These are phyloP conservation scores for Creolimax fragrantissima DNA, from an alignment of 78 protist species.

Conservation along the genomic window DNA sequence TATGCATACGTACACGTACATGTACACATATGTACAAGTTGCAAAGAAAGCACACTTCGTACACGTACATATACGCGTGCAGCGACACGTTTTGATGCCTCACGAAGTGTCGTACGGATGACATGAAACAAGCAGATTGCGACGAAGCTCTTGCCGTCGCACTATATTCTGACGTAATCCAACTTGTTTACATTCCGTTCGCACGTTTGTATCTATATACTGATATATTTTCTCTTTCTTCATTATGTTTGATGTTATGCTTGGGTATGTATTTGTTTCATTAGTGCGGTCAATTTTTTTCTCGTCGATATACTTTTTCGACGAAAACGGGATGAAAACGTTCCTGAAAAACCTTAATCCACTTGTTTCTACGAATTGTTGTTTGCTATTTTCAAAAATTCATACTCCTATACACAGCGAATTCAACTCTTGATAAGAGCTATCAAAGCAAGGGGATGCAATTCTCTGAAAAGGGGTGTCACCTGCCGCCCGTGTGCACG, in stretches of 20 bases:
- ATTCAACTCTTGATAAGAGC: neutral
- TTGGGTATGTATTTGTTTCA: no score
- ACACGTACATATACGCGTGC: neutral
- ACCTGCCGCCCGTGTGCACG: neutral
- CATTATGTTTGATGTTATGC: no score
- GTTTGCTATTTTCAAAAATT: no score
- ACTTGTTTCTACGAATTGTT: no score
- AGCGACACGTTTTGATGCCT: neutral
- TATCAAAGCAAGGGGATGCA: neutral
- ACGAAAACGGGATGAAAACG: no score
- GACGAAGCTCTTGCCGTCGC: neutral
- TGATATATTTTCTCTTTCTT: no score
- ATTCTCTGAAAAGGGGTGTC: neutral
- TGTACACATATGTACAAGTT: neutral
- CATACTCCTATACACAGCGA: no score
- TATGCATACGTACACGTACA: neutral
- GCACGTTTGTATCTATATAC: no score
- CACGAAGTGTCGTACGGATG: neutral
- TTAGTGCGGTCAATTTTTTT: no score
- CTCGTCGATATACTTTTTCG: no score
- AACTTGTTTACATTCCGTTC: neutral
- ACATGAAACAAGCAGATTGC: neutral
- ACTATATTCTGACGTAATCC: neutral
- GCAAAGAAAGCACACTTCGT: neutral
- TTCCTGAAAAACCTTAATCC: no score